Evolutionary conservation across 441 rosid species (phyloP).

Genomic region (Corymbia calophylla): DNA sequence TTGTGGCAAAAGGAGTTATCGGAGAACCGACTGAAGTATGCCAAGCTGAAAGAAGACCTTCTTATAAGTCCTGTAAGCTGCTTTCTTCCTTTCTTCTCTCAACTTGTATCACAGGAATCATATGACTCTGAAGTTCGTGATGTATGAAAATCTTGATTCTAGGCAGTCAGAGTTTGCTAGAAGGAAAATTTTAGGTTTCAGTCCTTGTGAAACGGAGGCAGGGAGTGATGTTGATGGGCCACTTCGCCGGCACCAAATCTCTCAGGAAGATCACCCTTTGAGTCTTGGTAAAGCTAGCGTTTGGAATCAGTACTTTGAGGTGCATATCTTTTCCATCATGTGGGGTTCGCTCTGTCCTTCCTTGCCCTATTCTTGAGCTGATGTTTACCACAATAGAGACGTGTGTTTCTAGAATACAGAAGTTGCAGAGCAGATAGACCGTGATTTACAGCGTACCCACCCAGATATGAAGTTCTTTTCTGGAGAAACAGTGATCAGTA

Average conservation of each 20-base stretch:
- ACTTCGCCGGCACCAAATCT: conserved; percentile 43
- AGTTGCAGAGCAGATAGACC: conserved; percentile 59
- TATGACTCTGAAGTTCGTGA: neutral
- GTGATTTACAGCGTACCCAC: conserved; percentile 63
- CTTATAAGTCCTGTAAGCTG: conserved; percentile 60
- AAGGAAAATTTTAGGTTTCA: conserved; percentile 16
- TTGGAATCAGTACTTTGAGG: conserved; percentile 66
- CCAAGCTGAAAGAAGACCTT: conserved; percentile 54
- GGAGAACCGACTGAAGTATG: conserved; percentile 47
- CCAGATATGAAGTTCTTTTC: conserved; percentile 68
- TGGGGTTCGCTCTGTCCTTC: neutral
- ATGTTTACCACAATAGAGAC: conserved; percentile 1
- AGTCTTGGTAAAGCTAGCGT: conserved; percentile 52
- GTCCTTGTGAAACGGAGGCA: conserved; percentile 15
- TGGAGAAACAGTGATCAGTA: conserved; percentile 43
- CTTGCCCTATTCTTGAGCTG: conserved; percentile 1
- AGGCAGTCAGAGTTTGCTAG: conserved; percentile 45
- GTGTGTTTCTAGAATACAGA: conserved; percentile 48
- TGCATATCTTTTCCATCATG: conserved; percentile 6
- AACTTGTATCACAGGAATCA: neutral
- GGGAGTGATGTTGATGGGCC: conserved; percentile 38
- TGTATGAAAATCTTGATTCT: conserved; percentile 31
- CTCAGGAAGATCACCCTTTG: conserved; percentile 75
- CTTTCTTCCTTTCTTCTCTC: neutral
- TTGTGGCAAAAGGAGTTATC: conserved; percentile 55